A percentile compares a stretch with the other conserved stretches of the same genome.
phyloP scores from a whole-genome alignment of 1,284 basidiomycete genomes.

The Malassezia restricta region DNA sequence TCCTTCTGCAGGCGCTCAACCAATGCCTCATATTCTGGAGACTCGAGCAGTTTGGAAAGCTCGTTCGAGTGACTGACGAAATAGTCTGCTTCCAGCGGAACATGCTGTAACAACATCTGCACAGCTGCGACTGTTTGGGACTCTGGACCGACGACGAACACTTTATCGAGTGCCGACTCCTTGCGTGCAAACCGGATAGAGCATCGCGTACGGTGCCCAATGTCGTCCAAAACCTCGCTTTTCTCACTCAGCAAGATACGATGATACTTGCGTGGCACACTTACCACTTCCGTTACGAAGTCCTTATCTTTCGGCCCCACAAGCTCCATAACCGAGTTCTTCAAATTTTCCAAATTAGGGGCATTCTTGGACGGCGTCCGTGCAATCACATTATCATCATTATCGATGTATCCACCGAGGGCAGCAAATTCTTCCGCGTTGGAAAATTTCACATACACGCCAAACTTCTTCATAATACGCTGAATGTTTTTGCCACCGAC shows the following conservation, averaged over 20 bases:
- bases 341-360: constrained; percentile 84
- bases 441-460: constrained; percentile 98
- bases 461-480: constrained; percentile 98
- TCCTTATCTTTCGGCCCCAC: constrained; percentile 97
- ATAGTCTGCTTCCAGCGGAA: constrained; percentile 94
- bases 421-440: constrained; percentile 95
- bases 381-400: constrained; percentile 96
- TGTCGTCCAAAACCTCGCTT: constrained; percentile 90
- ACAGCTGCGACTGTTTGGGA: constrained; percentile 91
- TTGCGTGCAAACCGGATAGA: constrained; percentile 88
- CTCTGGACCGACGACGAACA: constrained; percentile 89
- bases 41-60: constrained; percentile 60
- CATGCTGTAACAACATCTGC: constrained; percentile 84
- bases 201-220: constrained; percentile 90
- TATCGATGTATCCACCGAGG: constrained; percentile 87
- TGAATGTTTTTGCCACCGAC: constrained; percentile 97
- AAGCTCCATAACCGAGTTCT: constrained; percentile 91
- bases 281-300: constrained; percentile 81
- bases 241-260: constrained; percentile 89
- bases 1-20: constrained; percentile 83
- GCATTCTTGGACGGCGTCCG: constrained; percentile 96
- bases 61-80: constrained; percentile 68
- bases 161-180: constrained; percentile 77
- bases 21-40: constrained; percentile 68
- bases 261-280: constrained; percentile 86